Conservation (phyloP, 2,329 filamentous ascomycete species). For the Phaeosphaeria sp. region DNA sequence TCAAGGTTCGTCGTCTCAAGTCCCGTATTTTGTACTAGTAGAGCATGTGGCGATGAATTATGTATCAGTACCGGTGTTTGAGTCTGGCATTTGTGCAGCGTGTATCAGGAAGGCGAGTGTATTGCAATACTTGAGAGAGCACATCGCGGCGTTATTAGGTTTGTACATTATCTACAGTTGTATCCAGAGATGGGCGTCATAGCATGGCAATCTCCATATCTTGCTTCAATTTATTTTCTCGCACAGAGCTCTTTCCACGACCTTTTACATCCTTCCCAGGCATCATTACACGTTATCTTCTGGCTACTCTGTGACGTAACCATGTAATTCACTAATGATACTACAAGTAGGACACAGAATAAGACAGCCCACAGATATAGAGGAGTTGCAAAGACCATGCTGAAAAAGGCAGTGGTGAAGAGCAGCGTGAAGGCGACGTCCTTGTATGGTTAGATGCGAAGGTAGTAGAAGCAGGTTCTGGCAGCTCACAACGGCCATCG, state of each 20-base stretch:
- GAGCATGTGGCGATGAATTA: neutral
- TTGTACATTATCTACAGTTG: neutral
- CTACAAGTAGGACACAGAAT: constrained; percentile 5
- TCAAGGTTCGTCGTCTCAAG: too few relatives aligned
- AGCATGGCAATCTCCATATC: neutral
- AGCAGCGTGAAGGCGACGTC: constrained; percentile 21
- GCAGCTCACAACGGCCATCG: constrained; percentile 23
- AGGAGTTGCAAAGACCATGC: constrained; percentile 19
- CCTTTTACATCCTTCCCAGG: neutral
- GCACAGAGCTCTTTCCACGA: neutral
- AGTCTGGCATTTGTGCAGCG: neutral
- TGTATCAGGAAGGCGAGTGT: neutral
- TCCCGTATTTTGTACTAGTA: too few relatives aligned
- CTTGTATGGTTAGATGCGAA: neutral
- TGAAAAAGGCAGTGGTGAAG: constrained; percentile 22
- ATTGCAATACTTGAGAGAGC: neutral
- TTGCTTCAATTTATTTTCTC: neutral
- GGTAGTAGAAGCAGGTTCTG: neutral
- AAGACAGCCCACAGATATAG: constrained; percentile 13
- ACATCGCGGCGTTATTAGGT: neutral
- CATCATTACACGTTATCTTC: neutral
- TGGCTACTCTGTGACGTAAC: constrained; percentile 5
- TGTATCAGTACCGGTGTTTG: neutral
- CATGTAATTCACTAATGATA: constrained; percentile 13
- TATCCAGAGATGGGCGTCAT: neutral